Evolutionary conservation across 371 early-diverging fungal genomes (phyloP).

Genomic region (Rhizopus microsporus): DNA sequence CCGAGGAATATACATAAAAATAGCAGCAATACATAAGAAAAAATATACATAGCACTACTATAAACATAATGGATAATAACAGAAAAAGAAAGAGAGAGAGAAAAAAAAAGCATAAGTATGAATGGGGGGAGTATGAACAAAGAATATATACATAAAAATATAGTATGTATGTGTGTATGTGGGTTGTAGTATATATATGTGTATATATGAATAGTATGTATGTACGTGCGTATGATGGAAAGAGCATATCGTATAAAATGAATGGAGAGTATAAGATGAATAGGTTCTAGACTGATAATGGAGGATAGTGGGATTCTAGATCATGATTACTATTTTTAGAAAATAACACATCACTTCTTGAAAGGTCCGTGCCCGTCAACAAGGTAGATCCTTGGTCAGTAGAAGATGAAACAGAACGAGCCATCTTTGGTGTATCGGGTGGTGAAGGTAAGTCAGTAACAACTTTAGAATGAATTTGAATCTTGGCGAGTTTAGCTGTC

Average conservation of each 20-base stretch:
- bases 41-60: too few relatives aligned
- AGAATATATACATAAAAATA: too few relatives aligned
- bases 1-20: too few relatives aligned
- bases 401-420: constrained; percentile 1
- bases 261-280: neutral
- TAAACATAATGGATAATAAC: too few relatives aligned
- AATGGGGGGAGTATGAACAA: too few relatives aligned
- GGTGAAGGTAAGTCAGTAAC: constrained; percentile 14
- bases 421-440: constrained; percentile 18
- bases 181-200: too few relatives aligned
- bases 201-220: too few relatives aligned
- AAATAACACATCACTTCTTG: neutral
- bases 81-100: too few relatives aligned
- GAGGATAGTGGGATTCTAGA: neutral
- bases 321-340: neutral
- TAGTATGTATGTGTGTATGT: too few relatives aligned
- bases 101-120: too few relatives aligned
- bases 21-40: too few relatives aligned
- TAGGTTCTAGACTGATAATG: neutral
- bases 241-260: neutral
- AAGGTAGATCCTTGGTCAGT: neutral
- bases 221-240: too few relatives aligned
- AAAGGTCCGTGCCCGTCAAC: neutral
- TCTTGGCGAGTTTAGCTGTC: constrained; percentile 2
- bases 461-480: constrained; percentile 14